phyloP scores from a whole-genome alignment of 2,329 filamentous ascomycete species.

The Calycina marina region DNA sequence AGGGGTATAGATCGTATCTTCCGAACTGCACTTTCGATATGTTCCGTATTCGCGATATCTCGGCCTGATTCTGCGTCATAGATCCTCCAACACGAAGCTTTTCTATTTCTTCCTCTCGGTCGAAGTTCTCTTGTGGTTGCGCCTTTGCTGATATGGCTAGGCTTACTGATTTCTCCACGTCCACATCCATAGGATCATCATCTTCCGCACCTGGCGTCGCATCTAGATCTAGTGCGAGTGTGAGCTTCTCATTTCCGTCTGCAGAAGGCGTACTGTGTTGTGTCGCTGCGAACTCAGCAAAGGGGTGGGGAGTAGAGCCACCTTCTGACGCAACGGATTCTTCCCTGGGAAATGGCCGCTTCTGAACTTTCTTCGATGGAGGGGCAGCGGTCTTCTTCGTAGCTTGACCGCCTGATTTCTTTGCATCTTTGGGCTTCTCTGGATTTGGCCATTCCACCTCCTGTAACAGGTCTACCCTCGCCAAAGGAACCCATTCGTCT shows the following conservation, averaged over 20 bases:
- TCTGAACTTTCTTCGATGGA: slow-evolving; percentile 29
- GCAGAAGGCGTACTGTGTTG: slow-evolving; percentile 18
- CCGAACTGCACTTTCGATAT: slow-evolving; percentile 92
- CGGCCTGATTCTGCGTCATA: slow-evolving; percentile 97
- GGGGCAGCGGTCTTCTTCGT: slow-evolving; percentile 24
- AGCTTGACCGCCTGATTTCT: slow-evolving; percentile 42
- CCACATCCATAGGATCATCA: slow-evolving; percentile 33
- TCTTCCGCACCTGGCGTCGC: slow-evolving; percentile 20
- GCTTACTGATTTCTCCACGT: slow-evolving; percentile 32
- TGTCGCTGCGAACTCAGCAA: slow-evolving; percentile 19
- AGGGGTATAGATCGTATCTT: slow-evolving; percentile 79
- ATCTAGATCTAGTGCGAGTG: slow-evolving; percentile 17
- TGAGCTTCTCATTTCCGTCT: slow-evolving; percentile 17
- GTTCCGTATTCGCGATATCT: slow-evolving; percentile 91
- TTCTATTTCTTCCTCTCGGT: slow-evolving; percentile 85
- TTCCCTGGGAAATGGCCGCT: slow-evolving; percentile 22
- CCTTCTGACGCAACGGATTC: slow-evolving; percentile 20
- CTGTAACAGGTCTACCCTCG: slow-evolving; percentile 70
- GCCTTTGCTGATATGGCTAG: slow-evolving; percentile 18
- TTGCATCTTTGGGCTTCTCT: slow-evolving; percentile 61
- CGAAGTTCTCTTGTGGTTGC: slow-evolving; percentile 35
- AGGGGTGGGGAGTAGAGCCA: slow-evolving; percentile 17
- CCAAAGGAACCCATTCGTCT: slow-evolving; percentile 70
- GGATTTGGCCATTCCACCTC: slow-evolving; percentile 95
- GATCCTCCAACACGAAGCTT: slow-evolving; percentile 87